Evolutionary conservation across 352 stramenopile genomes (phyloP).

Genomic region (Aphanomyces stellatus): DNA sequence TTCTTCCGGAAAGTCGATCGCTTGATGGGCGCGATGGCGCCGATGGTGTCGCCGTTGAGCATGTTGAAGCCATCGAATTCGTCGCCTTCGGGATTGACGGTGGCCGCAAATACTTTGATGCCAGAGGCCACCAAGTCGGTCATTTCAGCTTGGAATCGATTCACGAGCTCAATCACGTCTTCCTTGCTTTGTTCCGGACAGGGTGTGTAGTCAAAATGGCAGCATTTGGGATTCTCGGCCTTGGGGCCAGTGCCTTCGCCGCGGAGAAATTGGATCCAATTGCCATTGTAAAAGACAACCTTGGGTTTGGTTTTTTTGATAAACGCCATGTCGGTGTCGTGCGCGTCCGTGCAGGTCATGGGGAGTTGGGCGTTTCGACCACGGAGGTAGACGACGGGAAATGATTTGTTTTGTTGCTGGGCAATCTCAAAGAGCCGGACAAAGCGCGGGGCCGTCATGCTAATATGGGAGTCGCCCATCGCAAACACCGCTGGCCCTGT

Average conservation of each 20-base stretch:
- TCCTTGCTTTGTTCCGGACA: not conserved
- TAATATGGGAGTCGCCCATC: not conserved
- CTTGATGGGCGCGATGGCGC: not conserved
- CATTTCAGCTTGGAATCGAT: not conserved
- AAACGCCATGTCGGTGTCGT: not conserved
- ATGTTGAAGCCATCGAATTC: slow-evolving; percentile 15
- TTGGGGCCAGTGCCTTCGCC: not conserved
- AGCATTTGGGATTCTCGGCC: not conserved
- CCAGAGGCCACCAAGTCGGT: not conserved
- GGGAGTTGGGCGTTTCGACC: not conserved
- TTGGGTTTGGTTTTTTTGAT: not conserved
- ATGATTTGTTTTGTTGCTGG: not conserved
- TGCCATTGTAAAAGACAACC: not conserved
- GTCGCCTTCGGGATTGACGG: slow-evolving; percentile 13
- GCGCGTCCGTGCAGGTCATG: not conserved
- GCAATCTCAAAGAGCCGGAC: not conserved
- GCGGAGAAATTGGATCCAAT: not conserved
- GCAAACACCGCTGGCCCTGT: not conserved
- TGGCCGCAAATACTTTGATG: slow-evolving; percentile 17
- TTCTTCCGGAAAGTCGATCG: not conserved
- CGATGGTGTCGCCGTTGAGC: not conserved
- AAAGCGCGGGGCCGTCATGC: not conserved
- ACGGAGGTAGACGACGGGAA: slow-evolving; percentile 6
- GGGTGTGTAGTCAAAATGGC: not conserved
- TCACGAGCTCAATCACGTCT: slow-evolving; percentile 4